Percentiles rank a stretch among this genome's conserved stretches.
phyloP scores from a whole-genome alignment of 1,284 basidiomycete genomes.

The Fomitopsis betulina region DNA sequence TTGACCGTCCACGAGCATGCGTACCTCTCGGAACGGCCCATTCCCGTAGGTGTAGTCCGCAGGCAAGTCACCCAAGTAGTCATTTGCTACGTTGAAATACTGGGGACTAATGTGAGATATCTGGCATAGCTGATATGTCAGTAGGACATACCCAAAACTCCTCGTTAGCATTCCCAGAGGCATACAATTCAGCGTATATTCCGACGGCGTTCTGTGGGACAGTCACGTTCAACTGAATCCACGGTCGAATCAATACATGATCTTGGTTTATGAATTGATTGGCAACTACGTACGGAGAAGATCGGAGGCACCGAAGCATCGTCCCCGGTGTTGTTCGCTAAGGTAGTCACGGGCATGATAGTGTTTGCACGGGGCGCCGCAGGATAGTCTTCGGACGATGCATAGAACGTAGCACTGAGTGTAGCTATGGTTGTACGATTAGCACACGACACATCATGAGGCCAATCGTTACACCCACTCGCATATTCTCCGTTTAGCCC shows the following conservation, averaged over 20 bases:
- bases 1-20: slow-evolving; percentile 68
- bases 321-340: slow-evolving; percentile 57
- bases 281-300: slow-evolving; percentile 50
- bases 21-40: slow-evolving; percentile 78
- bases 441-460: not conserved
- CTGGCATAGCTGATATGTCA: not conserved
- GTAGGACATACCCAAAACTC: slow-evolving; percentile 64
- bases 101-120: slow-evolving; percentile 23
- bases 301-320: slow-evolving; percentile 69
- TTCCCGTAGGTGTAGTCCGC: slow-evolving; percentile 47
- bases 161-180: slow-evolving; percentile 70
- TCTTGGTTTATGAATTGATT: not conserved
- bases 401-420: slow-evolving; percentile 66
- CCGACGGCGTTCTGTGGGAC: slow-evolving; percentile 64
- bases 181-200: slow-evolving; percentile 67
- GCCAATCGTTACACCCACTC: slow-evolving; percentile 35
- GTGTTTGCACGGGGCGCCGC: slow-evolving; percentile 55
- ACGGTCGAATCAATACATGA: not conserved
- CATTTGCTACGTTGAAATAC: slow-evolving; percentile 70
- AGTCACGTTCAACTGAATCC: slow-evolving; percentile 57
- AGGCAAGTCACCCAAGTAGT: slow-evolving; percentile 54
- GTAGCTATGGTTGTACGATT: slow-evolving; percentile 39
- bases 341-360: slow-evolving; percentile 66
- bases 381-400: slow-evolving; percentile 49
- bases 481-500: slow-evolving; percentile 65